A percentile compares a stretch with the other conserved stretches of the same genome.
Conservation (phyloP, 176 grass and related monocot genomes). For the Cymbopogon citratus region DNA sequence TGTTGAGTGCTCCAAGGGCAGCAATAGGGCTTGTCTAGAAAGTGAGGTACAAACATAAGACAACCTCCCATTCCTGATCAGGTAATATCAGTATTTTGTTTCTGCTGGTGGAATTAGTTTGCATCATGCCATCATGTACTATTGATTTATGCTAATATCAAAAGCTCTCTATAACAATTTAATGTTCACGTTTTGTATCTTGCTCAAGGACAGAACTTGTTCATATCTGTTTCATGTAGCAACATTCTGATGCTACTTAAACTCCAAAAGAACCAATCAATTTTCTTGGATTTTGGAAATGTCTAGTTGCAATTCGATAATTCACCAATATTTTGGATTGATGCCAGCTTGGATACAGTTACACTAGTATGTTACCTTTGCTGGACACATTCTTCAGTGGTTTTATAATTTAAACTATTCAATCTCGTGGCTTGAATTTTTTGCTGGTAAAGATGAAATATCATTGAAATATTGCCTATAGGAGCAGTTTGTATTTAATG, state of each 20-base stretch:
- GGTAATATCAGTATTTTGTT: slow-evolving; percentile 23
- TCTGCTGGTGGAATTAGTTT: slow-evolving; percentile 19
- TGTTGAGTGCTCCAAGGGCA: slow-evolving; percentile 13
- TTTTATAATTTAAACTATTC: slow-evolving; percentile 14
- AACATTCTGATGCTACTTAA: background rate
- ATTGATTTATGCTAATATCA: slow-evolving; percentile 30
- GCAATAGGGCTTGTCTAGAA: slow-evolving; percentile 19
- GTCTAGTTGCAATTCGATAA: background rate
- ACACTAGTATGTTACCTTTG: slow-evolving; percentile 1
- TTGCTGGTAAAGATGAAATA: background rate
- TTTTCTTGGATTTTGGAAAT: slow-evolving; percentile 7
- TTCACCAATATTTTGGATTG: background rate
- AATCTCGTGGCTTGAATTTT: background rate
- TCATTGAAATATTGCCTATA: background rate
- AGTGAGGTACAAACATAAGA: background rate
- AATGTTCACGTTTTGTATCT: slow-evolving; percentile 15
- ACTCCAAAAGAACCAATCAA: background rate
- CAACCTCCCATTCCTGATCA: slow-evolving; percentile 24
- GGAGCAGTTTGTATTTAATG: slow-evolving; percentile 5
- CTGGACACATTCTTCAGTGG: background rate
- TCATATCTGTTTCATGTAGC: slow-evolving; percentile 7
- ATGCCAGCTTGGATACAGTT: slow-evolving; percentile 10
- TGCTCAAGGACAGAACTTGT: slow-evolving; percentile 3
- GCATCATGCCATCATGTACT: slow-evolving; percentile 4
- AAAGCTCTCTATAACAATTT: background rate